Evolutionary conservation across 306 rosid genomes (phyloP).

Genomic region (Potentilla sterilis): DNA sequence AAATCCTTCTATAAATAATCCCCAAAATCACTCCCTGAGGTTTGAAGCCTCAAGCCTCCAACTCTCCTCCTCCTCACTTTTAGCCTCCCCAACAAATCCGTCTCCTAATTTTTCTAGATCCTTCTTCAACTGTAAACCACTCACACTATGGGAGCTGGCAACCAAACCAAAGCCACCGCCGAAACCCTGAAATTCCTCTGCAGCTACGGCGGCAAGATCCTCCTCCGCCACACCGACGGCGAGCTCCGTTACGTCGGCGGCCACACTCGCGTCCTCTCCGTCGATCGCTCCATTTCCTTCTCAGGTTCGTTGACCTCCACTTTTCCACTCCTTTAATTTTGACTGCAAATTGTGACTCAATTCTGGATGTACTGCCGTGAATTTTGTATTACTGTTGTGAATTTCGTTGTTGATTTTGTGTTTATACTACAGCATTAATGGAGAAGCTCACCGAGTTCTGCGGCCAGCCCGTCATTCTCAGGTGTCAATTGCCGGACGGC

Average conservation of each 20-base stretch:
- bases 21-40: constrained; percentile 29
- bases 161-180: constrained; percentile 11
- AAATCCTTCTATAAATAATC: constrained; percentile 41
- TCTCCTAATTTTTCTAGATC: neutral
- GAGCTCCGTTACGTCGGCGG: constrained; percentile 82
- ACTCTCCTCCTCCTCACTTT: neutral
- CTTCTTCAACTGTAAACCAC: neutral
- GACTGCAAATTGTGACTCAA: neutral
- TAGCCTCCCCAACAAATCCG: neutral
- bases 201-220: constrained; percentile 89
- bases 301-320: constrained; percentile 42
- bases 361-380: neutral
- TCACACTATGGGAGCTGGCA: constrained; percentile 1
- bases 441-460: constrained; percentile 66
- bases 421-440: constrained; percentile 51
- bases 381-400: too few relatives aligned
- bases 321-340: neutral
- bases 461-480: constrained; percentile 53
- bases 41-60: constrained; percentile 31
- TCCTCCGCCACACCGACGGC: constrained; percentile 70
- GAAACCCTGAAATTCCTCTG: constrained; percentile 58
- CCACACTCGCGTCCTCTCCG: constrained; percentile 71
- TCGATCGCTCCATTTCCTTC: constrained; percentile 51
- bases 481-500: constrained; percentile 72
- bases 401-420: neutral